Percentiles rank a stretch among this genome's conserved stretches.
Conservation (phyloP, 169 alveolate species). For the Babesia gibsoni region DNA sequence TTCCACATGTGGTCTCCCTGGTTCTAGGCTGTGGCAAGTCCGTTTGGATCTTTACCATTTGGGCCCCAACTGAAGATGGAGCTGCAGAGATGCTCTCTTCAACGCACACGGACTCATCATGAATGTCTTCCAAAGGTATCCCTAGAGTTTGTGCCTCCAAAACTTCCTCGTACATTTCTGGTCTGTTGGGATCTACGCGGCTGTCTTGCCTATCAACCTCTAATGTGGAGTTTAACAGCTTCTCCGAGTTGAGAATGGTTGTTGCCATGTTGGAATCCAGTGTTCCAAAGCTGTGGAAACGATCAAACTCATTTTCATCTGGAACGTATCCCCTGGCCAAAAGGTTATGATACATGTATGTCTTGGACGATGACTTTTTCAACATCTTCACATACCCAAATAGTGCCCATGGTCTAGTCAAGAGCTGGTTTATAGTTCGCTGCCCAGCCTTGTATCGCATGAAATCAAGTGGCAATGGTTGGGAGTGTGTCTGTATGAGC, state of each 20-base stretch:
- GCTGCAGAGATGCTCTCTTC: neutral
- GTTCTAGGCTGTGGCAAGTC: neutral
- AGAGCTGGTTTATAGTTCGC: constrained; percentile 53
- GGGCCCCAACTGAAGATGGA: constrained; percentile 9
- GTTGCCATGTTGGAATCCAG: constrained; percentile 40
- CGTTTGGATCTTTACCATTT: constrained; percentile 8
- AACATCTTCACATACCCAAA: constrained; percentile 68
- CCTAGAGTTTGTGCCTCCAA: constrained; percentile 40
- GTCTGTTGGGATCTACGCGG: constrained; percentile 31
- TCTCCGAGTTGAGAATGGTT: constrained; percentile 48
- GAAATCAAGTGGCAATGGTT: constrained; percentile 70
- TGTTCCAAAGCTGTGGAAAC: constrained; percentile 58
- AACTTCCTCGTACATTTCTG: constrained; percentile 26
- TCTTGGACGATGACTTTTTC: constrained; percentile 74
- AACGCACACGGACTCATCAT: neutral
- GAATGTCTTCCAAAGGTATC: constrained; percentile 11
- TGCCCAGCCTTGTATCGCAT: constrained; percentile 56
- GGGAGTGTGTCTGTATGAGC: constrained; percentile 62
- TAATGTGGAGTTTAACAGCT: constrained; percentile 43
- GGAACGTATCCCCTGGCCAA: constrained; percentile 70
- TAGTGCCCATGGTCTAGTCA: constrained; percentile 73
- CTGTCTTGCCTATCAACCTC: neutral
- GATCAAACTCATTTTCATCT: constrained; percentile 35
- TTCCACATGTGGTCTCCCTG: constrained; percentile 2
- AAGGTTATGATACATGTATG: constrained; percentile 70